These are phyloP conservation scores for Tetraselmis chui DNA, from an alignment of 139 green algal species.

Conservation along the genomic window DNA sequence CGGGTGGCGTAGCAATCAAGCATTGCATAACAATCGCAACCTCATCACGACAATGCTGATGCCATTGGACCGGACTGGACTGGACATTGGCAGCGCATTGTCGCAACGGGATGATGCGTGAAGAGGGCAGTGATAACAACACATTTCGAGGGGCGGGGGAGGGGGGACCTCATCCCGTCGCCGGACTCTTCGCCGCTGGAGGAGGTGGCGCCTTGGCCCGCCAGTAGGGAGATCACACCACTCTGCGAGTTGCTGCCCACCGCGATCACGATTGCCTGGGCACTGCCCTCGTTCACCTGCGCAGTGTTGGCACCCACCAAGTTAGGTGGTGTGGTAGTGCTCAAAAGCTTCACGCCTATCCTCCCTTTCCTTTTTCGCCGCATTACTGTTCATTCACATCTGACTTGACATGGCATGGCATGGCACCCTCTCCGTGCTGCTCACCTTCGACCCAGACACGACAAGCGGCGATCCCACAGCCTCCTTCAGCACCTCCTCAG, in stretches of 20 bases:
- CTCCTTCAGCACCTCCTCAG: constrained; percentile 56
- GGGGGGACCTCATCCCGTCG: background rate
- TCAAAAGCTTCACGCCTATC: too few species aligned
- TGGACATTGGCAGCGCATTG: too few species aligned
- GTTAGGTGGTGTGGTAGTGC: too few species aligned
- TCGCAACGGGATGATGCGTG: too few species aligned
- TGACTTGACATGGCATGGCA: too few species aligned
- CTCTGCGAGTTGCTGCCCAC: constrained; percentile 68
- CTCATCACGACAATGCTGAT: too few species aligned
- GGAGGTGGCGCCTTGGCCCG: background rate
- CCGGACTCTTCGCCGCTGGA: background rate
- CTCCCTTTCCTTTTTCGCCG: too few species aligned
- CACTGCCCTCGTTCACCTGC: background rate
- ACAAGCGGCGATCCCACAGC: constrained; percentile 21
- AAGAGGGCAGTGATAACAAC: background rate
- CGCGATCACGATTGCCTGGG: constrained; percentile 49
- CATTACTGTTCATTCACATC: too few species aligned
- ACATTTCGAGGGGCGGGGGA: background rate
- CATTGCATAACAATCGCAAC: too few species aligned
- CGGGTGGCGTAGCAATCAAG: too few species aligned
- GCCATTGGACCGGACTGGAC: too few species aligned
- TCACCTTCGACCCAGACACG: constrained; percentile 50
- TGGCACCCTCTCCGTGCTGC: too few species aligned
- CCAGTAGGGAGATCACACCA: constrained; percentile 28
- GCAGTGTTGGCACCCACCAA: constrained; percentile 53